phyloP scores from a whole-genome alignment of 2,329 filamentous ascomycete genomes.

The Alternaria brassicicola region DNA sequence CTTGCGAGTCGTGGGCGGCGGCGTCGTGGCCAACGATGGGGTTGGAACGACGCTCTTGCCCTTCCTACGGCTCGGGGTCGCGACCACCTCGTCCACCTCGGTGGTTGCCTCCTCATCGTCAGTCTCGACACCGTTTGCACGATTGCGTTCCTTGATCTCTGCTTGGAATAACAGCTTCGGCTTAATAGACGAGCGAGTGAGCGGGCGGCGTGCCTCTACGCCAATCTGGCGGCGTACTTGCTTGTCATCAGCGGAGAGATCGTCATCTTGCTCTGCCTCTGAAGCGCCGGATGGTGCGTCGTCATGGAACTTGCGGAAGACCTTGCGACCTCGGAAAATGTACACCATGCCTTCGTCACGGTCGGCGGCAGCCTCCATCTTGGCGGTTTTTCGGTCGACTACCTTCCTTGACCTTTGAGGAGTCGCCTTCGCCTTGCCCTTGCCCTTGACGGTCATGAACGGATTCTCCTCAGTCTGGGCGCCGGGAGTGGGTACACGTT shows the following conservation, averaged over 20 bases:
- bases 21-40: conserved; percentile 44
- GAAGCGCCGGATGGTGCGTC: conserved; percentile 44
- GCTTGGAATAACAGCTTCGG: conserved; percentile 73
- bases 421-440: conserved; percentile 53
- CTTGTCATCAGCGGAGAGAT: conserved; percentile 50
- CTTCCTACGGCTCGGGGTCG: conserved; percentile 38
- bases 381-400: conserved; percentile 62
- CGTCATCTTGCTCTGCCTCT: conserved; percentile 35
- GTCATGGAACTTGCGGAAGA: conserved; percentile 71
- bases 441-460: conserved; percentile 64
- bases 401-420: conserved; percentile 55
- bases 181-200: conserved; percentile 73
- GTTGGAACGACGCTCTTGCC: conserved; percentile 60
- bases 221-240: conserved; percentile 47
- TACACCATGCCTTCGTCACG: conserved; percentile 77
- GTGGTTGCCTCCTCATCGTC: conserved; percentile 66
- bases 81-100: conserved; percentile 55
- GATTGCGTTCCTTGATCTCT: conserved; percentile 53
- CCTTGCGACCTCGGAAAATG: conserved; percentile 79
- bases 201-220: conserved; percentile 52
- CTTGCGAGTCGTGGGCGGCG: conserved; percentile 67
- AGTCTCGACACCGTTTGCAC: conserved; percentile 48
- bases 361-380: conserved; percentile 67
- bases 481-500: conserved; percentile 72
- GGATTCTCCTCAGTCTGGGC: conserved; percentile 69